Base-by-base conservation (phyloP, 768 basidiomycete genomes). In the Kwoniella sp. region DNA sequence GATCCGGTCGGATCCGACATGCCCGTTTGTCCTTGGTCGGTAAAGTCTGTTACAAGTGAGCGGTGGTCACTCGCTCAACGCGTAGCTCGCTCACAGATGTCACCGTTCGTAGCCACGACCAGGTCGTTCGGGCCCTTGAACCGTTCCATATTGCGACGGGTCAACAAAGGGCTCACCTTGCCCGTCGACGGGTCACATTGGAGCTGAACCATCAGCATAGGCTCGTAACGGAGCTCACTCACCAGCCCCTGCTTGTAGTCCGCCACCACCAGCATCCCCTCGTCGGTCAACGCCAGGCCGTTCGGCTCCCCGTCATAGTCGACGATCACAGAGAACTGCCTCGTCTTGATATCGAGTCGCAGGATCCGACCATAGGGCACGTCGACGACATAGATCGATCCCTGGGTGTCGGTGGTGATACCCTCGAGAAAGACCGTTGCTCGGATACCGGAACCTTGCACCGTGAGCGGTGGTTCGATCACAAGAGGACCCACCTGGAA, bases 11-110 rank as follows among this genome's bases (percentile, higher is more conserved):
- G 59, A 37, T 60, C 59, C 10, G 59, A 38, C 59, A 60, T 56
- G 3, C 59, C 59, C n/a, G 59, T 60, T 23, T 60, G 59, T 12
- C 59, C 59, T 51, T 60, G 59, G 38, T 60, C 59, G n/a, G 59
- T 60, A 46, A 60, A 60, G 37, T 60, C 59, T 60, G 53, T 3
- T 5, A 34, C 5, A 27, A 9, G n/a, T 12, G n/a, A 34, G 7
- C 31, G 14, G 26, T 9, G 34, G 44, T 11, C 22, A 39, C 11
- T 17, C 12, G 26, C 10, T 20, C 20, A 49, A 3, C 10, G 34
- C n/a, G n/a, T n/a, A n/a, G n/a, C n/a, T n/a, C 14, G 50, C 59
- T 36, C 33, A 57, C 59, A 60, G 10, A 60, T 36, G 27, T 60
- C 59, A n/a, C 59, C 59, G 11, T 29, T 53, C 2, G 38, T 43